Percentiles rank a stretch among this genome's conserved stretches.
Evolutionary conservation across 169 alveolate species (phyloP).

Genomic region (Plasmodium ovale): DNA sequence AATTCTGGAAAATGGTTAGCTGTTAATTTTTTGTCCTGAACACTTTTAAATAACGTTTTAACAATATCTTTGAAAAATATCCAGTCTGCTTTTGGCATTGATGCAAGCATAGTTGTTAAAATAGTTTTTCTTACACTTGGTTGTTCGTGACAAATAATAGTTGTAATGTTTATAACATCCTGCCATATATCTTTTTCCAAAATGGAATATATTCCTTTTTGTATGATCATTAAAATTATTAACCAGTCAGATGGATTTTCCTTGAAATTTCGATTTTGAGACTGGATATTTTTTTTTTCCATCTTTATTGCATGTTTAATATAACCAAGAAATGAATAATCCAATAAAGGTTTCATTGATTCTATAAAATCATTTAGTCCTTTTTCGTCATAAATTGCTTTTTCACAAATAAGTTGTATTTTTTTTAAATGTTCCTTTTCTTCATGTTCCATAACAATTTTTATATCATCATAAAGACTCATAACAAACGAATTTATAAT

Average conservation of each 20-base stretch:
- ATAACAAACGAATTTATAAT: slow-evolving; percentile 75
- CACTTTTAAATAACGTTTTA: slow-evolving; percentile 72
- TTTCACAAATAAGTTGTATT: slow-evolving; percentile 79
- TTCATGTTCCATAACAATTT: slow-evolving; percentile 69
- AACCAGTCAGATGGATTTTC: slow-evolving; percentile 81
- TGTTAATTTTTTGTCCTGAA: slow-evolving; percentile 56
- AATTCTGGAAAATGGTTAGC: slow-evolving; percentile 73
- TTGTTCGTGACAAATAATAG: slow-evolving; percentile 77
- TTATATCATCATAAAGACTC: slow-evolving; percentile 80
- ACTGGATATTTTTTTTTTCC: slow-evolving; percentile 70
- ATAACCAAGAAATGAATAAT: slow-evolving; percentile 80
- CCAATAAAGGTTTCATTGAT: slow-evolving; percentile 79
- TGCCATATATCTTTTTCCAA: slow-evolving; percentile 80
- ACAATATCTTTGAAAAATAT: slow-evolving; percentile 77
- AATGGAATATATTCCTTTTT: slow-evolving; percentile 77
- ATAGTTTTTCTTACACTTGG: slow-evolving; percentile 79
- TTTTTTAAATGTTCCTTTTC: slow-evolving; percentile 79
- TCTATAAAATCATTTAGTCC: slow-evolving; percentile 78
- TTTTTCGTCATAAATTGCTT: slow-evolving; percentile 76
- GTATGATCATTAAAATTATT: slow-evolving; percentile 78
- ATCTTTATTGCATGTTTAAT: slow-evolving; percentile 76
- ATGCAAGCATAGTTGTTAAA: slow-evolving; percentile 77
- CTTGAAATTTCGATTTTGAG: slow-evolving; percentile 66
- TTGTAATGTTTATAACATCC: slow-evolving; percentile 75
- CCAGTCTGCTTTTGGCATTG: slow-evolving; percentile 83